Base-by-base conservation (phyloP, 768 basidiomycete species). In the Leucogyrophana mollusca region DNA sequence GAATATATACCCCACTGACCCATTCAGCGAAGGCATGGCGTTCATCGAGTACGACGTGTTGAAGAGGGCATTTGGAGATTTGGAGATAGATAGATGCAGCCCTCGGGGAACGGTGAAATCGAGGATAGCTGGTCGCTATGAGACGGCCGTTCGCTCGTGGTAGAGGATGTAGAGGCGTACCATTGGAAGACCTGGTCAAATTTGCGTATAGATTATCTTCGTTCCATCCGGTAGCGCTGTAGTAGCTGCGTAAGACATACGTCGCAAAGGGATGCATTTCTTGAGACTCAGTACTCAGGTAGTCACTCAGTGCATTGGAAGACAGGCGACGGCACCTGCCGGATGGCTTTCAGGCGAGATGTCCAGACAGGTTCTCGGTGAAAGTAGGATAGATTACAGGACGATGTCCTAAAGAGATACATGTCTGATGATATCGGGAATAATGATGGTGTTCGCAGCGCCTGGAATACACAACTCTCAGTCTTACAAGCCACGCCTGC, bases 161-260 rank as follows among this genome's bases (percentile, higher is more conserved):
- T 7, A 32, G 45, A 46, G n/a, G 14, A 18, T 18, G 16, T 32
- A 56, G 63, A 24, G 22, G 52, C 68, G 38, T 49, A 95, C 93
- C 89, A 69, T 79, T 85, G 2, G 94, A 95, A 27, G 92, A 89
- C 45, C 90, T 82, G 1, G 92, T 96, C 35, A 98, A 57, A 54
- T 94, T 91, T 2, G 87, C 82, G 59, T 91, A 97, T 17, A 95
- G 73, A 58, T 95, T 95, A 67, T 97, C 94, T 62, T 95, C 91
- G 57, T 93, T 94, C 95, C 95, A 98, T 51, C 91, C 90, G 24
- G 92, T 96, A n/a, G 83, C 83, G 54, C 80, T 79, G 73, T 92
- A 94, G 67, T 95, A 97, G 64, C 78, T 85, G 52, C 87, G 85
- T 30, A 97, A 74, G 46, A 97, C 86, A 70, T 92, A 90, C 11